Conservation (phyloP, 306 rosid species). For the Pterocarpus macrocarpus region DNA sequence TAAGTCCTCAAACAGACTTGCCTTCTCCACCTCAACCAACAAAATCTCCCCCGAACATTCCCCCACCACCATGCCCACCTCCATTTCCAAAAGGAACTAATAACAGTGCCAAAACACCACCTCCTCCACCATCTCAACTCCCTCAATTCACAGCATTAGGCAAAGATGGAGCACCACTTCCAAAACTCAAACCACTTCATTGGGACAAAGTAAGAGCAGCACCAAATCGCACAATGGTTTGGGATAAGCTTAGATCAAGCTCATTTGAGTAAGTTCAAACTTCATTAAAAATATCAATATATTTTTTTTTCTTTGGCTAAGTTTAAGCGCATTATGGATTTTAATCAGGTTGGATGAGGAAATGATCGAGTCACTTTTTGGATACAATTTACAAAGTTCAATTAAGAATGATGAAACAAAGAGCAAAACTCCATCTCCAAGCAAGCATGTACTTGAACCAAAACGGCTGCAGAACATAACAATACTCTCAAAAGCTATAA, state of each 20-base stretch:
- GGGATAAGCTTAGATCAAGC: conserved; percentile 93
- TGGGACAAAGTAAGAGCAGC: conserved; percentile 99
- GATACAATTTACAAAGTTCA: conserved; percentile 81
- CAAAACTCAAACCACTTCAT: conserved; percentile 96
- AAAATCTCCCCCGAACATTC: conserved; percentile 54
- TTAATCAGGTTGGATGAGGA: conserved; percentile 90
- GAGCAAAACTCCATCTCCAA: conserved; percentile 92
- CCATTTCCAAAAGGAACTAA: conserved; percentile 56
- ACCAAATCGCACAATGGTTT: conserved; percentile 90
- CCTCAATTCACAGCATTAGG: conserved; percentile 74
- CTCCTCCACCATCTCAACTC: conserved; percentile 82
- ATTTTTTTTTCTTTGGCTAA: neutral
- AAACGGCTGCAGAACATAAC: conserved; percentile 96
- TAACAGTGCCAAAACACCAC: conserved; percentile 62
- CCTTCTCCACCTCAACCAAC: conserved; percentile 52
- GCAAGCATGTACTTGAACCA: conserved; percentile 94
- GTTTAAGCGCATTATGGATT: conserved; percentile 35
- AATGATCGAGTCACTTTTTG: conserved; percentile 98
- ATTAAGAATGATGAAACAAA: conserved; percentile 81
- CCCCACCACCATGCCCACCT: conserved; percentile 92
- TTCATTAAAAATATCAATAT: neutral
- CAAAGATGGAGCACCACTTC: conserved; percentile 81
- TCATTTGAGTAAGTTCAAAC: conserved; percentile 87
- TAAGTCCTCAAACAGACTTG: conserved; percentile 46
- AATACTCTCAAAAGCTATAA: conserved; percentile 90